Conservation (phyloP, 1,139 yeast genomes). For the Candida sanyaensis region DNA sequence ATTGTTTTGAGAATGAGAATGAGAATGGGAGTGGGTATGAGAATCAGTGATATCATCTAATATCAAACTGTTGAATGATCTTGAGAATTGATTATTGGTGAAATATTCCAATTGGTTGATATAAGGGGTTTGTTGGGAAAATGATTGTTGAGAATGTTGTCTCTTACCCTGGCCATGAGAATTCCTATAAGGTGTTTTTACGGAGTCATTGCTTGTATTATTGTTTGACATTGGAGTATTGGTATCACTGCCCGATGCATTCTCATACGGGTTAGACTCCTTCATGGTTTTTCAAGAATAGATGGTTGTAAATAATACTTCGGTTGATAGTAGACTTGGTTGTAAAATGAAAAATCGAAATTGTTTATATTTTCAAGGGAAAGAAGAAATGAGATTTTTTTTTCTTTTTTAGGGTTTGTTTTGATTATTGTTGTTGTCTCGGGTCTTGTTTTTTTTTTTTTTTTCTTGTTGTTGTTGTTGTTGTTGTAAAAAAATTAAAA, state of each 20-base stretch:
- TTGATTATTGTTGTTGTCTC: not conserved
- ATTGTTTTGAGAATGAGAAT: not conserved
- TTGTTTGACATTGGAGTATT: conserved; percentile 4
- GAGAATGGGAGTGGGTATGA: not conserved
- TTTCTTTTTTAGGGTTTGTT: not conserved
- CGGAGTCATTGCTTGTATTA: conserved; percentile 4
- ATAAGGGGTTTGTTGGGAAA: conserved; percentile 12
- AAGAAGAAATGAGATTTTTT: not conserved
- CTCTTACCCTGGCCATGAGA: conserved; percentile 1
- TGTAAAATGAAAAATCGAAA: conserved; percentile 4
- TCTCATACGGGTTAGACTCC: conserved; percentile 6
- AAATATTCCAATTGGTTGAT: conserved; percentile 33
- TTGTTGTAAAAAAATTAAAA: not conserved
- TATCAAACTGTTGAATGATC: conserved; percentile 48
- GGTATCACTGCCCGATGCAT: conserved; percentile 1
- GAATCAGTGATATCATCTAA: conserved; percentile 30
- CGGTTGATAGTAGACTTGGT: not conserved
- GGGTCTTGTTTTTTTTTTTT: not conserved
- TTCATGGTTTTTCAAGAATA: not conserved
- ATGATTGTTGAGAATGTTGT: conserved; percentile 1
- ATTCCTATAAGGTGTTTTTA: conserved; percentile 4
- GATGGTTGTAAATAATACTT: not conserved
- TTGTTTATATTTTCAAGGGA: conserved; percentile 4
- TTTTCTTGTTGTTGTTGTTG: not conserved
- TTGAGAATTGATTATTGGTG: conserved; percentile 43